These are phyloP conservation scores for Calonectria pseudoreteaudii DNA, from an alignment of 2,329 filamentous ascomycete species.

Conservation along the genomic window DNA sequence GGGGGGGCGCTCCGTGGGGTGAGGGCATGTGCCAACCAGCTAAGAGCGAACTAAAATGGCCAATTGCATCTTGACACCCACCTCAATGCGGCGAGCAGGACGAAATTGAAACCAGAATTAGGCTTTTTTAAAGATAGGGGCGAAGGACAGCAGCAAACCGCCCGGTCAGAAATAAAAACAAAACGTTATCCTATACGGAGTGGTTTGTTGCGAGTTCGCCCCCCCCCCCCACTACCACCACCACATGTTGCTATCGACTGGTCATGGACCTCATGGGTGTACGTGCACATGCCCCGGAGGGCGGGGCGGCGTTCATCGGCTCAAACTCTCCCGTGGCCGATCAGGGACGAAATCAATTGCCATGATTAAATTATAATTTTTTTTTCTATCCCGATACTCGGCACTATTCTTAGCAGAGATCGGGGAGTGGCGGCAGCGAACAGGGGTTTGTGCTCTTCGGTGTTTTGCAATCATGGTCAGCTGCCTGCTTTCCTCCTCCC, in stretches of 20 bases:
- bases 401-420: conserved; percentile 1
- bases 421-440: too few species aligned
- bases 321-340: not conserved
- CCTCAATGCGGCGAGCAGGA: not conserved
- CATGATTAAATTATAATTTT: not conserved
- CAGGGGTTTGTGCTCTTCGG: not conserved
- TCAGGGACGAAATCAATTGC: not conserved
- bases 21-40: not conserved
- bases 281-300: not conserved
- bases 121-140: not conserved
- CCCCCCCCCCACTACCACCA: too few species aligned
- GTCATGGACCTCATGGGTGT: not conserved
- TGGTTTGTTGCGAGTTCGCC: not conserved
- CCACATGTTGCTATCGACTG: not conserved
- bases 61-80: not conserved
- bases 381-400: not conserved
- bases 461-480: not conserved
- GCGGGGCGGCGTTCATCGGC: not conserved
- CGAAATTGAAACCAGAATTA: not conserved
- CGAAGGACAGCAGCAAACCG: not conserved
- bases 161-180: too few species aligned
- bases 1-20: conserved; percentile 18
- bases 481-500: not conserved
- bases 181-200: not conserved
- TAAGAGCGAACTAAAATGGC: too few species aligned